phyloP scores from a whole-genome alignment of 106 monocot species.

The Phalaenopsis aphrodite region DNA sequence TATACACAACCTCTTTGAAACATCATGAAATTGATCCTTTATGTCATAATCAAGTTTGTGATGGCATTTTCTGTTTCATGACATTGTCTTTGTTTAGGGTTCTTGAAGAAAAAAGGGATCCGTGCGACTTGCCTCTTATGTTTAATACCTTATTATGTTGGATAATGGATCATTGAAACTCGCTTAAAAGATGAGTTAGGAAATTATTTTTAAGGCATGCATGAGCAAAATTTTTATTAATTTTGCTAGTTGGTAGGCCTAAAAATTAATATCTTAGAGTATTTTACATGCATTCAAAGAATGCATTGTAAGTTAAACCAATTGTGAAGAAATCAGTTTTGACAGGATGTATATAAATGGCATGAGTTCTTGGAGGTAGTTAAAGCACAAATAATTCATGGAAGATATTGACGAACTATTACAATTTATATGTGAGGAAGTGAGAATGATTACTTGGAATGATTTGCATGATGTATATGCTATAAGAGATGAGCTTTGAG shows the following conservation, averaged over 20 bases:
- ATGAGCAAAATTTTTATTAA: background rate
- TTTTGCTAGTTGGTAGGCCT: background rate
- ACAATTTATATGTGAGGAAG: no score
- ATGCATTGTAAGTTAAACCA: background rate
- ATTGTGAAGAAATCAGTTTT: background rate
- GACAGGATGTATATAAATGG: no score
- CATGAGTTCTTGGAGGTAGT: no score
- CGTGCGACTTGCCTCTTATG: background rate
- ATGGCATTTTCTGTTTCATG: background rate
- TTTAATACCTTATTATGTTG: no score
- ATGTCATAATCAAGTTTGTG: background rate
- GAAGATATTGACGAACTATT: no score
- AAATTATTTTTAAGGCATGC: background rate
- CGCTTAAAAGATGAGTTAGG: background rate
- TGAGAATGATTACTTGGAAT: no score
- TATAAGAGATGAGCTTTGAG: no score
- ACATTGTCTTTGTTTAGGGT: background rate
- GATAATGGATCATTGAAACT: no score
- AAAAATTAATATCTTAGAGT: background rate
- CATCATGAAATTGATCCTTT: no score
- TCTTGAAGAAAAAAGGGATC: background rate
- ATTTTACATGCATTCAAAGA: background rate
- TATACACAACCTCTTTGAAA: no score
- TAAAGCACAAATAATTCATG: no score
- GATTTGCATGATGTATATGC: no score